Percentiles rank a stretch among this genome's conserved stretches.
phyloP scores from a whole-genome alignment of 164 flowering plant genomes.

The Euptelea pleiosperma region DNA sequence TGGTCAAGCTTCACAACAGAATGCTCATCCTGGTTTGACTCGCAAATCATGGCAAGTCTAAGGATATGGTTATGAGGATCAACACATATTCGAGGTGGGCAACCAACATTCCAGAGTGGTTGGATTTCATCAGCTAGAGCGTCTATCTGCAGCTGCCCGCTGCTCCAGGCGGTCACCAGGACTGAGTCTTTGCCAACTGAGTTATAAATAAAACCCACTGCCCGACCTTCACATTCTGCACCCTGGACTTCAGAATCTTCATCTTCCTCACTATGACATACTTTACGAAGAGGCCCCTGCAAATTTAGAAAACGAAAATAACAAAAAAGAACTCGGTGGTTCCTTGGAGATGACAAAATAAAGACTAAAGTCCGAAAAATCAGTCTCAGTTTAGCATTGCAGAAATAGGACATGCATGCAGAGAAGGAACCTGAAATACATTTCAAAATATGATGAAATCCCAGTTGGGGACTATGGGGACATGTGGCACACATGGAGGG shows the following conservation, averaged over 20 bases:
- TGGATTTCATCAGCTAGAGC: constrained; percentile 94
- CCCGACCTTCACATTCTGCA: constrained; percentile 67
- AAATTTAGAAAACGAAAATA: constrained; percentile 7
- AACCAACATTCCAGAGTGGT: constrained; percentile 73
- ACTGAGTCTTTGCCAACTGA: constrained; percentile 77
- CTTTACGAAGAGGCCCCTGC: constrained; percentile 81
- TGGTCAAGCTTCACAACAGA: constrained; percentile 44
- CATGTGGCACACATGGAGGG: no score
- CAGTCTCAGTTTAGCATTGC: background rate
- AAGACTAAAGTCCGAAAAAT: background rate
- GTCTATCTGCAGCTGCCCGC: constrained; percentile 87
- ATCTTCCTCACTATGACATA: constrained; percentile 39
- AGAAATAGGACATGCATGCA: background rate
- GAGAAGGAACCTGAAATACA: no score
- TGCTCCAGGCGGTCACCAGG: constrained; percentile 82
- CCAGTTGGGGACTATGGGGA: no score
- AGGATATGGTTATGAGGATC: constrained; percentile 46
- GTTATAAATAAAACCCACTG: constrained; percentile 74
- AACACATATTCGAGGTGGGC: constrained; percentile 61
- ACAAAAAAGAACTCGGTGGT: background rate
- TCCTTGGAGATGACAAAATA: background rate
- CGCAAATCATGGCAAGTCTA: constrained; percentile 93
- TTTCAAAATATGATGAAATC: no score
- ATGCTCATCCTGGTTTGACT: constrained; percentile 35
- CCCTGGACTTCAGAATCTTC: constrained; percentile 31